Evolutionary conservation across 1,139 yeast genomes (phyloP), one percentile per base, ranked within the genome.

Genomic region (Scheffersomyces cryptocercus): DNA sequence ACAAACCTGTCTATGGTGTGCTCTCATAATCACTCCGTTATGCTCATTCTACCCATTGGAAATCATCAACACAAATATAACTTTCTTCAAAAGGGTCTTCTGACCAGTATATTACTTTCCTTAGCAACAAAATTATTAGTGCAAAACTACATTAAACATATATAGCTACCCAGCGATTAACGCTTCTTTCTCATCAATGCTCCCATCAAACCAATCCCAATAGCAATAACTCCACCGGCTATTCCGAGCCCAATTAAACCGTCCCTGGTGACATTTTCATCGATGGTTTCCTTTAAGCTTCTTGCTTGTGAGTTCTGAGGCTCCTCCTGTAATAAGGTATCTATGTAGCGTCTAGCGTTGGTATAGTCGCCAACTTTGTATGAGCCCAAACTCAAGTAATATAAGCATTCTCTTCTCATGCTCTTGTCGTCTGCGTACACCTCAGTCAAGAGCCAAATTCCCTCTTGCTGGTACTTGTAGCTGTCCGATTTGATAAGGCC

Each of bases 191-290:
- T 70, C 56, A 84, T 59, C 35, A 85, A 59, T 2, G 85, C 75
- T 1, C 90, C 86, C 3, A 82, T 35, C 8, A 70, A 67, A 0
- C 93, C 89, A 1, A 91, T 85, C 1, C 93, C 93, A 1, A 88
- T 76, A 31, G 34, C 34, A 45, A 90, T 72, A 2, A 82, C 82
- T 24, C 96, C 95, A 13, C 96, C 88, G 0, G 89, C 85, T 35
- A 93, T 73, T 0, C 96, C 96, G 43, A 91, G 70, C 1, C 98
- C 98, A 50, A 89, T 81, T 44, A 90, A 73, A 0, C 97, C 96
- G 59, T 93, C 95, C 54, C 78, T 82, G 29, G 96, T 88, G 35
- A 93, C 82, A 59, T 84, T 86, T 52, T 86, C 93, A 50, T 90
- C 97, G 30, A 93, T 87, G 58, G 85, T 83, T 47, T 79, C 78